Evolutionary conservation across 2,329 filamentous ascomycete species (phyloP), one percentile per base, ranked within the genome.

Genomic region (Colletotrichum sp.): DNA sequence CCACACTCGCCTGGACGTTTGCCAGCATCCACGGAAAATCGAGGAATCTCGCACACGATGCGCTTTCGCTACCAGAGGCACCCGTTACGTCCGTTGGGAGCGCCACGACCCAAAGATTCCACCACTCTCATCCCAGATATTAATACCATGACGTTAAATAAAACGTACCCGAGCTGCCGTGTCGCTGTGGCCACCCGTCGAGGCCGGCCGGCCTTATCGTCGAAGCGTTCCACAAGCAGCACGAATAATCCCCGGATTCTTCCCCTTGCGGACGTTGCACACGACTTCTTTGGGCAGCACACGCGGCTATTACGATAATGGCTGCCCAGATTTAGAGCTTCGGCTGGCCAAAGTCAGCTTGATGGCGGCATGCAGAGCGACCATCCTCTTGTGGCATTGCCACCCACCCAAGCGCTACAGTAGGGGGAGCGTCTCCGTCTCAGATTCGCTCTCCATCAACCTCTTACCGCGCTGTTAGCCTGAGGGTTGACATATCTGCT

Each of bases 191-290:
- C 15, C 62, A 61, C 13, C 48, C 26, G 26, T 21, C 26, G 13
- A 52, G 36, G 71, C 60, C 18, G 30, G 71, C 52, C 70, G 64
- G 43, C 70, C 21, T 76, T 76, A 73, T 73, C 70, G 70, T 69
- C 18, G 28, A 21, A 15, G 21, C 15, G 58, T 69, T 69, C 28
- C 58, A 73, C 70, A 32, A 55, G 18, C 65, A 26, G n/a, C 16
- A 48, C 18, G 38, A n/a, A 69, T 52, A 73, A 24, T 69, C 73
- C 70, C 73, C 73, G 69, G 55, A 67, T 34, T 55, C n/a, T 58
- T 30, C 61, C 65, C 24, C 32, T 67, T 43, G 18, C 13, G 34
- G 32, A 34, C 13, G 62, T 64, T 43, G 13, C 56, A 62, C 56
- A 12, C 52, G 16, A 21, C 24, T n/a, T n/a, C n/a, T 34, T 55